phyloP scores from a whole-genome alignment of 257 asterid genomes.

The Asclepias syriaca region DNA sequence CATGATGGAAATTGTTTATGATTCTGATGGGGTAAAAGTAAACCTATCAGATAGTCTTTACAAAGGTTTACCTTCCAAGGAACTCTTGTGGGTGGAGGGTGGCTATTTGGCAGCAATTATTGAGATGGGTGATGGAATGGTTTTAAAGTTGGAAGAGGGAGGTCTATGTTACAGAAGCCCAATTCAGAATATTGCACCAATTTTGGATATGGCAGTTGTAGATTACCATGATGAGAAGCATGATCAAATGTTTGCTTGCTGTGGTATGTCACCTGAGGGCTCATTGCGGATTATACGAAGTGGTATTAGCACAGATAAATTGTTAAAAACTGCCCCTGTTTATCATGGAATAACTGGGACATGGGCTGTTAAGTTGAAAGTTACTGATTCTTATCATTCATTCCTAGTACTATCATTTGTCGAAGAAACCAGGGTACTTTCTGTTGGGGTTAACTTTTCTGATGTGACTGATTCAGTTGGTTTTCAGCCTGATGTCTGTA shows the following conservation, averaged over 20 bases:
- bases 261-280: constrained; percentile 94
- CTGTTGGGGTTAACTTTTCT: constrained; percentile 89
- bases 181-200: constrained; percentile 89
- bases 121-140: constrained; percentile 98
- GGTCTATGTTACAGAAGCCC: constrained; percentile 59
- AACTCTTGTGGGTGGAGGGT: constrained; percentile 78
- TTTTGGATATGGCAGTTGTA: constrained; percentile 81
- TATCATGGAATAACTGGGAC: constrained; percentile 92
- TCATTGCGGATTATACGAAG: constrained; percentile 79
- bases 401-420: constrained; percentile 89
- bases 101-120: constrained; percentile 75
- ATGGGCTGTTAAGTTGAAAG: constrained; percentile 79
- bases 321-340: constrained; percentile 80
- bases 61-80: constrained; percentile 67
- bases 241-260: constrained; percentile 96
- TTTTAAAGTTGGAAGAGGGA: constrained; percentile 71
- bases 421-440: constrained; percentile 95
- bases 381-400: constrained; percentile 70
- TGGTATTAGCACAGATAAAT: constrained; percentile 89
- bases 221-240: constrained; percentile 77
- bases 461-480: constrained; percentile 92
- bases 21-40: constrained; percentile 57
- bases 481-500: constrained; percentile 78
- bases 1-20: constrained; percentile 60
- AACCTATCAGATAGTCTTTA: constrained; percentile 77